Conservation (phyloP, 2,329 filamentous ascomycete species). For the Sporothrix schenckii region DNA sequence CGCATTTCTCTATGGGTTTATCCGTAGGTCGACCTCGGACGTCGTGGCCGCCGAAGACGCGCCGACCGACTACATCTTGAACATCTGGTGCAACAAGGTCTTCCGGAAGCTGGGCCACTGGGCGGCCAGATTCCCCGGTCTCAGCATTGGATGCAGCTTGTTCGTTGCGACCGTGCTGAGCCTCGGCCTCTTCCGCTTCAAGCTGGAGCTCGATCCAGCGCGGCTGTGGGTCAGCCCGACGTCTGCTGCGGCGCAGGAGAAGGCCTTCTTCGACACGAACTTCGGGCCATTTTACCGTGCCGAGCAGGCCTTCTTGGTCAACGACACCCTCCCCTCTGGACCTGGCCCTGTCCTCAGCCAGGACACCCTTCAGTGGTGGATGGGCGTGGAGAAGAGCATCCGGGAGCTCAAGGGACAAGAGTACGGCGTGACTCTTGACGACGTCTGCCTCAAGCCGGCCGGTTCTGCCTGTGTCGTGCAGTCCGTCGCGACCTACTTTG, state of each 20-base stretch:
- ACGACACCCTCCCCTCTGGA: slow-evolving; percentile 69
- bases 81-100: slow-evolving; percentile 75
- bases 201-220: slow-evolving; percentile 88
- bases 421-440: slow-evolving; percentile 70
- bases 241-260: slow-evolving; percentile 87
- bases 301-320: slow-evolving; percentile 91
- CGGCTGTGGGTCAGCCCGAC: slow-evolving; percentile 95
- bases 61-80: slow-evolving; percentile 77
- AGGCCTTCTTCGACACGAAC: slow-evolving; percentile 86
- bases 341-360: slow-evolving; percentile 81
- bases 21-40: slow-evolving; percentile 10
- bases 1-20: slow-evolving; percentile 40
- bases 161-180: slow-evolving; percentile 77
- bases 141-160: slow-evolving; percentile 79
- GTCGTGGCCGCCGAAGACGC: slow-evolving; percentile 47
- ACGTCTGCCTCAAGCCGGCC: slow-evolving; percentile 93
- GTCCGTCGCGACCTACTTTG: slow-evolving; percentile 87
- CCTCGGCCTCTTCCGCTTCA: slow-evolving; percentile 83
- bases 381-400: slow-evolving; percentile 80
- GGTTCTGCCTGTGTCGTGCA: slow-evolving; percentile 90
- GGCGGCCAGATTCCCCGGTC: slow-evolving; percentile 79
- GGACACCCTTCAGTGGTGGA: slow-evolving; percentile 91
- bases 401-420: slow-evolving; percentile 69
- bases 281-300: slow-evolving; percentile 96
- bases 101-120: slow-evolving; percentile 80